A percentile compares a stretch with the other conserved stretches of the same genome.
Conservation (phyloP, 495 filamentous ascomycete genomes). For the Tuber microsphaerosporum region DNA sequence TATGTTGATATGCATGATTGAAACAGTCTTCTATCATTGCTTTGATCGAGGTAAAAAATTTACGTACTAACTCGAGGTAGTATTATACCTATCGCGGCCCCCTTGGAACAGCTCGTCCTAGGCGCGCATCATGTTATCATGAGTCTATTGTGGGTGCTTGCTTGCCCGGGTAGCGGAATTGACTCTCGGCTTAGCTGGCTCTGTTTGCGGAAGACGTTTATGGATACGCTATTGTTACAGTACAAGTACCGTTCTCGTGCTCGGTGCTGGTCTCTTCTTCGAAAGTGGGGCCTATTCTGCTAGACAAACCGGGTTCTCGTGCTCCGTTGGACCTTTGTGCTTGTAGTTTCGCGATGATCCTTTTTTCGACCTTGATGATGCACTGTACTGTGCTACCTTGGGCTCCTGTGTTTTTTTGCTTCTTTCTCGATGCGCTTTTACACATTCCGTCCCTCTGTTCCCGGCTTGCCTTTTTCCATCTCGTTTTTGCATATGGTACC, state of each 20-base stretch:
- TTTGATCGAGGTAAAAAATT: background rate
- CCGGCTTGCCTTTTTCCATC: background rate
- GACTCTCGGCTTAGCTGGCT: background rate
- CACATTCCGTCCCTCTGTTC: background rate
- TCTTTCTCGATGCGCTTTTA: no score
- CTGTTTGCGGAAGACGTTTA: background rate
- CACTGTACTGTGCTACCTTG: background rate
- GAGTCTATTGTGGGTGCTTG: background rate
- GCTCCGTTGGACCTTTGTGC: background rate
- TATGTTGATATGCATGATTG: background rate
- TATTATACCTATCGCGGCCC: background rate
- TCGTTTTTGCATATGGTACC: background rate
- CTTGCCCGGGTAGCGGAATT: background rate
- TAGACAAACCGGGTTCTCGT: background rate
- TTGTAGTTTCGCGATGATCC: background rate
- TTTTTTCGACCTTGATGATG: background rate
- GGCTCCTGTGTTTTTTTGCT: background rate
- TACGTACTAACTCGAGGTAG: background rate
- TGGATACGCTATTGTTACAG: background rate
- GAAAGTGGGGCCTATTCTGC: background rate
- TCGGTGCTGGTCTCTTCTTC: background rate
- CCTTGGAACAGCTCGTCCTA: background rate
- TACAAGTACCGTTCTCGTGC: background rate
- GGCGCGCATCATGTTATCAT: background rate
- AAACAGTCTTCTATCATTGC: background rate